Conservation (phyloP, 257 asterid species). For the Penstemon barbatus region DNA sequence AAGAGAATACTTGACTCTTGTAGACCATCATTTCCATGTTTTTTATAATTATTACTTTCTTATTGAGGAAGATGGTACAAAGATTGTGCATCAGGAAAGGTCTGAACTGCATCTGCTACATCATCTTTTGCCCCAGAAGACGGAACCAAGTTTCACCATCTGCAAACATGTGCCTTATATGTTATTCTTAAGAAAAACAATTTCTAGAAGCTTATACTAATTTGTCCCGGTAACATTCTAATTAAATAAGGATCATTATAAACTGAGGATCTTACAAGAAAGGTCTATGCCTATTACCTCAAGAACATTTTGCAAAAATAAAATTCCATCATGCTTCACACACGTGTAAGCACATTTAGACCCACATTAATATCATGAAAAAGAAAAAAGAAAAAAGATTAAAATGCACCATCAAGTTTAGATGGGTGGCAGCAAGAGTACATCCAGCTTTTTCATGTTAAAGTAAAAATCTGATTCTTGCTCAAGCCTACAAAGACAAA, state of each 20-base stretch:
- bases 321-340: too few species aligned
- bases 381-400: too few species aligned
- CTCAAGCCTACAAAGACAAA: too few species aligned
- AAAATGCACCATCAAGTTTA: too few species aligned
- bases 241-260: background rate
- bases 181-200: background rate
- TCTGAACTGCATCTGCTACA: background rate
- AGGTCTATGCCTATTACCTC: slow-evolving; percentile 4
- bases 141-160: background rate
- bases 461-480: too few species aligned
- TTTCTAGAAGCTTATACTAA: background rate
- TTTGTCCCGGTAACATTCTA: background rate
- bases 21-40: slow-evolving; percentile 8
- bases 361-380: too few species aligned
- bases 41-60: background rate
- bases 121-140: background rate
- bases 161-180: background rate
- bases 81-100: slow-evolving; percentile 16
- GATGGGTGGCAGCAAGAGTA: too few species aligned
- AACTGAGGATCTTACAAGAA: background rate
- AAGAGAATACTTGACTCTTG: background rate
- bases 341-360: too few species aligned
- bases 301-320: too few species aligned
- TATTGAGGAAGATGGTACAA: slow-evolving; percentile 10
- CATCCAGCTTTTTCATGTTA: too few species aligned